phyloP scores from a whole-genome alignment of 495 filamentous ascomycete genomes.

The Penicillium lagena region DNA sequence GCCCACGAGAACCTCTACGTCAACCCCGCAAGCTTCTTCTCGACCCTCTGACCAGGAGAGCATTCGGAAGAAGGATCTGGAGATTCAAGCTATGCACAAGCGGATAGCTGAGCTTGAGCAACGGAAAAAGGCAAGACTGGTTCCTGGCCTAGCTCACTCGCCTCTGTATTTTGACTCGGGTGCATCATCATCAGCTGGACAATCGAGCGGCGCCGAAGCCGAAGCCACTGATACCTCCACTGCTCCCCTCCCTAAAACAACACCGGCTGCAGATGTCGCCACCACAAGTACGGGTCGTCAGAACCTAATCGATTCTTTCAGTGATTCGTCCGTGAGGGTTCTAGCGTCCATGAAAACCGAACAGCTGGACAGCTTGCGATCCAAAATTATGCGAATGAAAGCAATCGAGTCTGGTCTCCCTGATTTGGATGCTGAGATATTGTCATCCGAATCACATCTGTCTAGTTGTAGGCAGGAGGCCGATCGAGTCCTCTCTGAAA shows the following conservation, averaged over 20 bases:
- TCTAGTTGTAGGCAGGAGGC: conserved; percentile 51
- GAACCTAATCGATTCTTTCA: conserved; percentile 5
- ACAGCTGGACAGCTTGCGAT: conserved; percentile 19
- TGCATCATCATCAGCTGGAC: conserved; percentile 11
- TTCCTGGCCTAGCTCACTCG: conserved; percentile 30
- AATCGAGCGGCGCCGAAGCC: conserved; percentile 7
- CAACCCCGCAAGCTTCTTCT: conserved; percentile 29
- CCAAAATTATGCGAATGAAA: conserved; percentile 37
- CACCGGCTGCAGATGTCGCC: background rate
- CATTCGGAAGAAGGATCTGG: conserved; percentile 56
- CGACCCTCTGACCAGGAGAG: conserved; percentile 43
- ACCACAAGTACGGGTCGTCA: background rate
- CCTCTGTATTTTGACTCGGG: conserved; percentile 15
- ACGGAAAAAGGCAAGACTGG: conserved; percentile 51
- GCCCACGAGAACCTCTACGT: conserved; percentile 16
- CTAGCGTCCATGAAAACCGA: conserved; percentile 12
- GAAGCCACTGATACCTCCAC: conserved; percentile 2
- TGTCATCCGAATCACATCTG: conserved; percentile 39
- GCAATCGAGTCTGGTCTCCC: conserved; percentile 55
- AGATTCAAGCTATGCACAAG: conserved; percentile 68
- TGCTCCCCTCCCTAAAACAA: background rate
- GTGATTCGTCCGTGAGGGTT: conserved; percentile 5
- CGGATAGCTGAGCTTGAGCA: conserved; percentile 74
- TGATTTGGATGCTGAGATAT: conserved; percentile 48
- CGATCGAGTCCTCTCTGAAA: conserved; percentile 50